A percentile compares a stretch with the other conserved stretches of the same genome.
These are phyloP conservation scores for Dendrocalamus sinicus DNA, from an alignment of 176 grass and related monocot genomes.

Conservation along the genomic window DNA sequence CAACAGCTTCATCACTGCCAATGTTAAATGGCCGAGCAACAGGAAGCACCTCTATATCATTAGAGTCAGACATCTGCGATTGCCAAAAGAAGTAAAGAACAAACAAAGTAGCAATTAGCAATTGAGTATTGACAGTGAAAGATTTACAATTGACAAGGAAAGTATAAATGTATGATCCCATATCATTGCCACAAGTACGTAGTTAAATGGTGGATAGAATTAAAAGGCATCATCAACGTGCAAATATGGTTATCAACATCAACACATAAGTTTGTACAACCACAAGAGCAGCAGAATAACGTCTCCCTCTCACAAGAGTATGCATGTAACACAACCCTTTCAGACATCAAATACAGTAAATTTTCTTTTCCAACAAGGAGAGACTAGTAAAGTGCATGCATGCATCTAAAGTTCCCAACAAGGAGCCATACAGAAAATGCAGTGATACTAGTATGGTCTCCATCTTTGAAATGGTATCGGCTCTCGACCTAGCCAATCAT, in stretches of 20 bases:
- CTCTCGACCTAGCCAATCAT: too few species aligned
- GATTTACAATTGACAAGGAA: too few species aligned
- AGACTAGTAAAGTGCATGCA: not conserved
- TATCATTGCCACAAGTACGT: too few species aligned
- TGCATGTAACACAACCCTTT: not conserved
- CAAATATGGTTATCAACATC: not conserved
- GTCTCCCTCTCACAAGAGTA: not conserved
- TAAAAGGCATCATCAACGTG: not conserved
- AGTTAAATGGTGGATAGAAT: too few species aligned
- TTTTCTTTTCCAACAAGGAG: not conserved
- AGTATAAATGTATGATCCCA: too few species aligned
- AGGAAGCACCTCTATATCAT: not conserved
- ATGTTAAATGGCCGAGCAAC: too few species aligned
- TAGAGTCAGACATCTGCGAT: not conserved
- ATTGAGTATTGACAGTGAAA: too few species aligned
- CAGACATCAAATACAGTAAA: not conserved
- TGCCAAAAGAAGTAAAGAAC: too few species aligned
- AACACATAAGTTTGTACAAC: not conserved
- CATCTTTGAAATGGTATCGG: slow-evolving; percentile 57
- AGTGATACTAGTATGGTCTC: not conserved
- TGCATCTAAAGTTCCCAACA: not conserved
- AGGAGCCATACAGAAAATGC: not conserved
- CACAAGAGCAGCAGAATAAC: not conserved
- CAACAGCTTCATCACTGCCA: not conserved
- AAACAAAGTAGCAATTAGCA: not conserved